Evolutionary conservation across 169 alveolate species (phyloP).

Genomic region (Cryptosporidium sp.): DNA sequence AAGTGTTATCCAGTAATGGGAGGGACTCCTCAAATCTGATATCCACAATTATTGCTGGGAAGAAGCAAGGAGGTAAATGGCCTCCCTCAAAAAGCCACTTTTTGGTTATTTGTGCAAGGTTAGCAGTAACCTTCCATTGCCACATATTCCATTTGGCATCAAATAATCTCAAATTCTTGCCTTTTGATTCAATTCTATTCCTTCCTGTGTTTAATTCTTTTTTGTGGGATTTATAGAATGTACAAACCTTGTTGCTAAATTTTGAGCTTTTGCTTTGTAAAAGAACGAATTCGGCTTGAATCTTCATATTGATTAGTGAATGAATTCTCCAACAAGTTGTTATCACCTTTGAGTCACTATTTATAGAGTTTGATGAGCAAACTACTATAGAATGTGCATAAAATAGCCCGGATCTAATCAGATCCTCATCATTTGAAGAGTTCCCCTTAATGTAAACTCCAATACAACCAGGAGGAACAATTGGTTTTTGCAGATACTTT

Average conservation of each 20-base stretch:
- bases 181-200: background rate
- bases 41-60: constrained; percentile 73
- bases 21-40: constrained; percentile 65
- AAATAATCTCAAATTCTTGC: constrained; percentile 19
- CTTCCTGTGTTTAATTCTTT: background rate
- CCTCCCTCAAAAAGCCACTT: constrained; percentile 75
- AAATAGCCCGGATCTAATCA: constrained; percentile 62
- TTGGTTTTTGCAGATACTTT: constrained; percentile 33
- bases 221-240: background rate
- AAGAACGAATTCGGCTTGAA: constrained; percentile 55
- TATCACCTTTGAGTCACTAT: constrained; percentile 57
- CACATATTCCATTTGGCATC: constrained; percentile 70
- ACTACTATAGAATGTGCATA: constrained; percentile 73
- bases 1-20: constrained; percentile 50
- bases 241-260: background rate
- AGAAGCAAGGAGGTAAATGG: constrained; percentile 70
- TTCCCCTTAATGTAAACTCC: constrained; percentile 42
- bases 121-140: constrained; percentile 74
- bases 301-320: constrained; percentile 62
- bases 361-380: constrained; percentile 49
- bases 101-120: constrained; percentile 63
- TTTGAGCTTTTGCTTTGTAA: constrained; percentile 21
- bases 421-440: constrained; percentile 67
- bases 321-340: constrained; percentile 68
- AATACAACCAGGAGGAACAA: constrained; percentile 66